phyloP scores from a whole-genome alignment of 345 rosid species.

The Orychophragmus violaceus region DNA sequence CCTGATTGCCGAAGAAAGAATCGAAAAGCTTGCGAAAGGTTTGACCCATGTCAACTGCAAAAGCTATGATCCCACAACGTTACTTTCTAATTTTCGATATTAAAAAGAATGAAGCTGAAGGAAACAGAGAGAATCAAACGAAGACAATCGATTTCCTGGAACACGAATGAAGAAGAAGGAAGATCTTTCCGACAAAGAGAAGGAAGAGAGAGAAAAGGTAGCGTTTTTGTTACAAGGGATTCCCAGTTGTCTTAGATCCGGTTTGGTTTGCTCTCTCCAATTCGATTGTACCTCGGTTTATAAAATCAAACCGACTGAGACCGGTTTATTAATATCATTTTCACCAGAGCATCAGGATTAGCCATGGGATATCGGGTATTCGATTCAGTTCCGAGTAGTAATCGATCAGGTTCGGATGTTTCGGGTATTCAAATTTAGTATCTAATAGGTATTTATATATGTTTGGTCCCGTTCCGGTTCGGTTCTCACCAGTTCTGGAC shows the following conservation, averaged over 20 bases:
- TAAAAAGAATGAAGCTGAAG: background rate
- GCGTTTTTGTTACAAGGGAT: background rate
- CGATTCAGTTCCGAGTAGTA: too few species aligned
- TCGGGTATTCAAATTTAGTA: too few species aligned
- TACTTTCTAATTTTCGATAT: background rate
- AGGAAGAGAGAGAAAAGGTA: background rate
- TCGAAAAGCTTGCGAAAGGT: slow-evolving; percentile 88
- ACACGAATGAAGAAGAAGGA: background rate
- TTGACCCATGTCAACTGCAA: slow-evolving; percentile 56
- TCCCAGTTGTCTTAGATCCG: background rate
- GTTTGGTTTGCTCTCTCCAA: background rate
- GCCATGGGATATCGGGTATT: too few species aligned
- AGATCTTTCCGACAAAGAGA: background rate
- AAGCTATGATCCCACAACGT: background rate
- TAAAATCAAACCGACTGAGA: background rate
- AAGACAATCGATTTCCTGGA: slow-evolving; percentile 3
- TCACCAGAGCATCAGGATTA: too few species aligned
- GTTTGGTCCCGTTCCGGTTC: too few species aligned
- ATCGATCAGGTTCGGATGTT: too few species aligned
- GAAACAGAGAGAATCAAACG: background rate
- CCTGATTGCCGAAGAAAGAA: slow-evolving; percentile 77
- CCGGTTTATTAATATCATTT: too few species aligned
- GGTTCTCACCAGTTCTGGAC: too few species aligned
- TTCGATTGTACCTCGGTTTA: background rate
- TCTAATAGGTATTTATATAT: too few species aligned